phyloP scores from a whole-genome alignment of 2,329 filamentous ascomycete genomes.

The Verticillium dahliae region DNA sequence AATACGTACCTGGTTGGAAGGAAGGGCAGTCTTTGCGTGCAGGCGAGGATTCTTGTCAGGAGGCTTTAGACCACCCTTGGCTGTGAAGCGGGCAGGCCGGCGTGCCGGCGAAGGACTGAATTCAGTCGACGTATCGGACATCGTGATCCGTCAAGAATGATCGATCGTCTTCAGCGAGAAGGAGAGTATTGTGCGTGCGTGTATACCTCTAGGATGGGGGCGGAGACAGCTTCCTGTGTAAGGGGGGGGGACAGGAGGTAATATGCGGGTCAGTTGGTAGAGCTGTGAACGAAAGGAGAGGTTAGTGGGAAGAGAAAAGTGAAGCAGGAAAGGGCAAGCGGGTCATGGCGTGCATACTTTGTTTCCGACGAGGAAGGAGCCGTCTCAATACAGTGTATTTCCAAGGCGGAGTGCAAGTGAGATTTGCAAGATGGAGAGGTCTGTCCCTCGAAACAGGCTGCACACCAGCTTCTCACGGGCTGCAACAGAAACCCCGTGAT shows the following conservation, averaged over 20 bases:
- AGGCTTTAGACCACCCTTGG: neutral
- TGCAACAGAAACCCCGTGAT: too few species aligned
- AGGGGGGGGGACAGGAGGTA: neutral
- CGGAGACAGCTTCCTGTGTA: neutral
- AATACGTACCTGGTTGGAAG: neutral
- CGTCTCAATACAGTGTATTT: neutral
- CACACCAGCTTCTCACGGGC: too few species aligned
- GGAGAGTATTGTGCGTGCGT: neutral
- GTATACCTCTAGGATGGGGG: neutral
- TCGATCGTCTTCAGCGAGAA: neutral
- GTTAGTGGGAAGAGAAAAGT: slow-evolving; percentile 2
- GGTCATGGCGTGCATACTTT: neutral
- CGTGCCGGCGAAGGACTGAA: slow-evolving; percentile 19
- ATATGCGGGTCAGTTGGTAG: neutral
- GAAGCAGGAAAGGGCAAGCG: neutral
- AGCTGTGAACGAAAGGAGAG: neutral
- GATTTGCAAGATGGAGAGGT: neutral
- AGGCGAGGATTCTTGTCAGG: neutral
- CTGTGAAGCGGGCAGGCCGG: neutral
- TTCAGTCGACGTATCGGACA: slow-evolving; percentile 21
- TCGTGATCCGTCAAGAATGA: slow-evolving; percentile 11
- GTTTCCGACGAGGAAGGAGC: neutral
- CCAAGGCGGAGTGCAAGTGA: neutral
- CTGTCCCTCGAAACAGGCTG: neutral
- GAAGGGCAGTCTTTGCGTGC: neutral